These are phyloP conservation scores for Boletus barrowsii DNA, from an alignment of 768 basidiomycete genomes.

Conservation along the genomic window DNA sequence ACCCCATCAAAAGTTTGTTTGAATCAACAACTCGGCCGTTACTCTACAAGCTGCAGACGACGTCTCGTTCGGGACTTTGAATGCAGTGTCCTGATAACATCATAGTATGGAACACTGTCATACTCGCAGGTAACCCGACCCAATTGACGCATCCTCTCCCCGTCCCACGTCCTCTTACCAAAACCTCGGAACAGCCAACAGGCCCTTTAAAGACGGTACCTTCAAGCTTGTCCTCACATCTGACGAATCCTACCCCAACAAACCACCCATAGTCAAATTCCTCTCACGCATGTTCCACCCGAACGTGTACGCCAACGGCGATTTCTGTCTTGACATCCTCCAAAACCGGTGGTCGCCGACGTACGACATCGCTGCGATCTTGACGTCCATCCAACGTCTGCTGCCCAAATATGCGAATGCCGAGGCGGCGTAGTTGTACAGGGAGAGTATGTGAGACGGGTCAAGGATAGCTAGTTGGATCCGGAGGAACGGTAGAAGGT, in stretches of 20 bases:
- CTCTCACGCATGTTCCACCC: conserved; percentile 98
- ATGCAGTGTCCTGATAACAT: conserved; percentile 93
- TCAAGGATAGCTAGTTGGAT: conserved; percentile 94
- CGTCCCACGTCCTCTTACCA: no score
- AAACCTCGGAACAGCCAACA: conserved; percentile 63
- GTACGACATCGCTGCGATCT: conserved; percentile 97
- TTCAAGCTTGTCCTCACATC: conserved; percentile 95
- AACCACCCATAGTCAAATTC: conserved; percentile 94
- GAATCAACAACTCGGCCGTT: neutral
- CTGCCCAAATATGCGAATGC: conserved; percentile 97
- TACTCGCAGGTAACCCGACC: conserved; percentile 76
- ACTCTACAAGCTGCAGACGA: conserved; percentile 93
- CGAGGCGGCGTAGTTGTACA: conserved; percentile 93
- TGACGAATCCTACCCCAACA: conserved; percentile 98
- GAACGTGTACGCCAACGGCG: conserved; percentile 97
- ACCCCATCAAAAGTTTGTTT: neutral
- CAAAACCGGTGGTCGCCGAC: conserved; percentile 99
- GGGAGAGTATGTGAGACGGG: conserved; percentile 92
- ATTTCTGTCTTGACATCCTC: conserved; percentile 96
- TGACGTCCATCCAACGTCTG: conserved; percentile 93
- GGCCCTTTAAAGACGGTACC: conserved; percentile 99
- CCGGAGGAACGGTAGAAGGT: conserved; percentile 62
- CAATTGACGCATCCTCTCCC: no score
- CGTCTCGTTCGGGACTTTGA: conserved; percentile 99
- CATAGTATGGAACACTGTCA: conserved; percentile 99